A percentile compares a stretch with the other conserved stretches of the same genome.
These are phyloP conservation scores for Globisporangium spinosum DNA, from an alignment of 352 stramenopile genomes.

Conservation along the genomic window DNA sequence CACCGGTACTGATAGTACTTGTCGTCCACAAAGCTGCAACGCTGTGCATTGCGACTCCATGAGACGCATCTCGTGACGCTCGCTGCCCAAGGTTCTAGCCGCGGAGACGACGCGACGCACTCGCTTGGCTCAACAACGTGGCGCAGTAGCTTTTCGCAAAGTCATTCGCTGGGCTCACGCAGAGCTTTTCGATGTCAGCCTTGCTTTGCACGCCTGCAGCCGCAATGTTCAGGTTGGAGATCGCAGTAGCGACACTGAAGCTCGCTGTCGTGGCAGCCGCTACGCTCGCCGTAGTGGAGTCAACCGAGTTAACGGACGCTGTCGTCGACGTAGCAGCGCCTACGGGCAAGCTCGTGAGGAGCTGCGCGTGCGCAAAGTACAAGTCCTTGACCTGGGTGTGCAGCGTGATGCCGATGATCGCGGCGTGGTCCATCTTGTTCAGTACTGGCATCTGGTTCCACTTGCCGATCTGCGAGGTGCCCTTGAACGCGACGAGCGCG, in stretches of 20 bases:
- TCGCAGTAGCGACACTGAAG: neutral
- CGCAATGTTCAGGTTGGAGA: neutral
- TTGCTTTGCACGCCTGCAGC: neutral
- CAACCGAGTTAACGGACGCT: neutral
- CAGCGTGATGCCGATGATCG: slow-evolving; percentile 26
- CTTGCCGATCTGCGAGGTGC: slow-evolving; percentile 16
- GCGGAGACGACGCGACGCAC: neutral
- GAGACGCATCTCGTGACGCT: neutral
- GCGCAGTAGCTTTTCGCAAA: slow-evolving; percentile 3
- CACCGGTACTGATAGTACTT: neutral
- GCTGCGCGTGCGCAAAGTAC: slow-evolving; percentile 15
- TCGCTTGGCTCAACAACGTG: neutral
- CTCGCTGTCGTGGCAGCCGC: neutral
- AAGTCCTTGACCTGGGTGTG: slow-evolving; percentile 23
- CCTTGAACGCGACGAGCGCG: slow-evolving; percentile 10
- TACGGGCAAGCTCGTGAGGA: slow-evolving; percentile 18
- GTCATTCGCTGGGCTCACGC: slow-evolving; percentile 1
- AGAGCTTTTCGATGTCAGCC: slow-evolving; percentile 1
- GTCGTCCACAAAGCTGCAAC: neutral
- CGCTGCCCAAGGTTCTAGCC: neutral
- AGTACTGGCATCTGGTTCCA: slow-evolving; percentile 27
- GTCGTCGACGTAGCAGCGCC: neutral
- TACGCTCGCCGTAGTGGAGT: neutral
- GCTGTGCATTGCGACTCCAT: neutral
- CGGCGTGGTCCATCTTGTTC: slow-evolving; percentile 24